Conservation (phyloP, 2,329 filamentous ascomycete species). For the Curvularia spicifera region DNA sequence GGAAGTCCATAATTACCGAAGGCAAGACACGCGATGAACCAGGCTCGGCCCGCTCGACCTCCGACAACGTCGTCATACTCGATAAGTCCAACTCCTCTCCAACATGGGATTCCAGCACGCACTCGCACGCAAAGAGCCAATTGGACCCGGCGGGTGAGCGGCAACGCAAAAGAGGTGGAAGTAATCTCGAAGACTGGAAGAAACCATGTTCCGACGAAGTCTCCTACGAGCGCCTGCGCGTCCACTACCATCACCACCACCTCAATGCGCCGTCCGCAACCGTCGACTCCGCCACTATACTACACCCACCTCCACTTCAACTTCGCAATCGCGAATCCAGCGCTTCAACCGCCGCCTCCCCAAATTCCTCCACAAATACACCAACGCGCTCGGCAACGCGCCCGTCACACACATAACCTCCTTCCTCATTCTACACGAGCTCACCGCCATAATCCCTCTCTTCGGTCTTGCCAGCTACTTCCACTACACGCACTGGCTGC, state of each 20-base stretch:
- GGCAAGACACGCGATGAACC: conserved; percentile 3
- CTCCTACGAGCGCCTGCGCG: conserved; percentile 9
- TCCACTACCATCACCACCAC: neutral
- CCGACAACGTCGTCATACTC: conserved; percentile 17
- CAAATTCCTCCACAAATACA: conserved; percentile 70
- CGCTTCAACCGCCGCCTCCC: conserved; percentile 59
- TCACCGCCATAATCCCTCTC: conserved; percentile 77
- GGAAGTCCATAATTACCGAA: neutral
- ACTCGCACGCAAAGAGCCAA: neutral
- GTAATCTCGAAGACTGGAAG: neutral
- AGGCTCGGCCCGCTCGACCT: conserved; percentile 13
- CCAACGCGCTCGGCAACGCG: conserved; percentile 72
- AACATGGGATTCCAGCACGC: conserved; percentile 7
- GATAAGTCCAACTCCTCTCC: neutral
- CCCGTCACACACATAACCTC: conserved; percentile 83
- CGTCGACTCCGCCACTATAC: conserved; percentile 27
- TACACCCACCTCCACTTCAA: neutral
- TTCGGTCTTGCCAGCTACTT: conserved; percentile 47
- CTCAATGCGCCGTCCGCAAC: conserved; percentile 7
- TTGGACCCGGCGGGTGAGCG: conserved; percentile 5
- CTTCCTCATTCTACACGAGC: conserved; percentile 88
- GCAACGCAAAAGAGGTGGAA: conserved; percentile 10
- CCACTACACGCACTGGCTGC: conserved; percentile 76
- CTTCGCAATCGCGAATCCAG: conserved; percentile 38
- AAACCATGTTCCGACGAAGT: conserved; percentile 20